phyloP scores from a whole-genome alignment of 2,329 filamentous ascomycete genomes.

The Shiraia sp. region DNA sequence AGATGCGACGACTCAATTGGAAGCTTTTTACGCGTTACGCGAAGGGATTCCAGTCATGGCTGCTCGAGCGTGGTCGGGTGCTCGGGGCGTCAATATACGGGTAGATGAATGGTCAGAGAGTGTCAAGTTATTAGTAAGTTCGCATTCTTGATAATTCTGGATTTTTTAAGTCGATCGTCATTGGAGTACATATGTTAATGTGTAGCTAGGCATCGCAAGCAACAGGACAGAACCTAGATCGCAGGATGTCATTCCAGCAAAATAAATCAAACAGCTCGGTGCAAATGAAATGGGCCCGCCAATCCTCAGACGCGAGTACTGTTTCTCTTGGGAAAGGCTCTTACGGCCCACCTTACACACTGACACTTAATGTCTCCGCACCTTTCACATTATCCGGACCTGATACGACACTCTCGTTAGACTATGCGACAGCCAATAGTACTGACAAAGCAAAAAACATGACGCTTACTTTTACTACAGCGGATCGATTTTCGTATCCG shows the following conservation, averaged over 20 bases:
- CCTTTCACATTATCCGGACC: constrained; percentile 52
- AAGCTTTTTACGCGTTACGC: constrained; percentile 54
- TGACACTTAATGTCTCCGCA: constrained; percentile 44
- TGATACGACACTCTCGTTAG: constrained; percentile 49
- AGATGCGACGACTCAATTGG: constrained; percentile 53
- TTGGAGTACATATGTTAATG: too few species aligned
- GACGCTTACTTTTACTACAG: constrained; percentile 48
- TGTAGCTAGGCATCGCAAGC: constrained; percentile 36
- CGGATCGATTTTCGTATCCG: constrained; percentile 50
- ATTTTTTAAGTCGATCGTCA: too few species aligned
- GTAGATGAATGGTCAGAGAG: constrained; percentile 31
- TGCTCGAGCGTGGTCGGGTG: constrained; percentile 49
- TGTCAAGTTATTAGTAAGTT: constrained; percentile 41
- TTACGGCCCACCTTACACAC: constrained; percentile 54
- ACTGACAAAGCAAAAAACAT: constrained; percentile 21
- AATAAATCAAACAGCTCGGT: constrained; percentile 10
- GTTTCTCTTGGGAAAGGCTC: constrained; percentile 42
- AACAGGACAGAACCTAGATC: constrained; percentile 53
- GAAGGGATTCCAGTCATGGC: constrained; percentile 51
- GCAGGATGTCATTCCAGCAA: constrained; percentile 24
- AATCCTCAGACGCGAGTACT: constrained; percentile 1
- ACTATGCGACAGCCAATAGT: constrained; percentile 9
- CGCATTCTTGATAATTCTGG: too few species aligned
- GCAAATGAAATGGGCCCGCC: constrained; percentile 40
- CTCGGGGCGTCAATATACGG: constrained; percentile 39